Base-by-base conservation (phyloP, 2,329 filamentous ascomycete species). In the Magnaporthiopsis incrustans region DNA sequence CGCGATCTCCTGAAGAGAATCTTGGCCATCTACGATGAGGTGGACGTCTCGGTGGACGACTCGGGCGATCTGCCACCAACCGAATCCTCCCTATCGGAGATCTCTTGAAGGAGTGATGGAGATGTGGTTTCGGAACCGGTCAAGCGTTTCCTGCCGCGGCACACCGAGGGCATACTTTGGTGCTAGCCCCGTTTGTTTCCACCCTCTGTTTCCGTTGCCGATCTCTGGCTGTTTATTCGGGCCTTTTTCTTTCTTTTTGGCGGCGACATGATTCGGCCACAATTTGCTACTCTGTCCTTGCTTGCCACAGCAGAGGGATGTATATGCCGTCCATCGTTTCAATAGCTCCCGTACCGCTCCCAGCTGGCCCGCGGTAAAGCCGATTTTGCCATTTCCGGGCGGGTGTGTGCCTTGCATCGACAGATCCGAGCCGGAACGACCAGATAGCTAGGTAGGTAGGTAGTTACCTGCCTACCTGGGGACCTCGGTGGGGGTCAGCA, bases 1-100 rank as follows among this genome's bases (percentile, higher is more conserved):
- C 60, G 38, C 25, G 33, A 53, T 11, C 60, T 61, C 26, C n/a
- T 61, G 12, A 38, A 18, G 5, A 38, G 38, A 26, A 61, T 61
- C 33, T 12, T 61, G 60, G 38, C 26, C 60, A 44, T 53, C n/a
- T 27, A 61, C 25, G 44, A 61, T 35, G 44, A 53, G 22, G 44
- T n/a, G 22, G 59, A 38, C 11, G 32, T 11, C 32, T 3, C 30
- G 44, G 44, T n/a, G 22, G 59, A 38, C n/a, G 32, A n/a, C 32
- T 8, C 30, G 44, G 44, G 18, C n/a, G 44, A 53, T 25, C 12
- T 3, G n/a, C n/a, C 44, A 53, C 18, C 6, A 10, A 4, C 44
- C 11, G 22, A 53, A 4, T 11, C 44, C 22, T 2, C 22, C n/a
- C 44, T 1, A n/a, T n/a, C 18, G 5, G 44, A 25, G 22, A 4